A percentile compares a stretch with the other conserved stretches of the same genome.
Evolutionary conservation across 192 early-diverging fungal genomes (phyloP).

Genomic region (Coemansia biformis): DNA sequence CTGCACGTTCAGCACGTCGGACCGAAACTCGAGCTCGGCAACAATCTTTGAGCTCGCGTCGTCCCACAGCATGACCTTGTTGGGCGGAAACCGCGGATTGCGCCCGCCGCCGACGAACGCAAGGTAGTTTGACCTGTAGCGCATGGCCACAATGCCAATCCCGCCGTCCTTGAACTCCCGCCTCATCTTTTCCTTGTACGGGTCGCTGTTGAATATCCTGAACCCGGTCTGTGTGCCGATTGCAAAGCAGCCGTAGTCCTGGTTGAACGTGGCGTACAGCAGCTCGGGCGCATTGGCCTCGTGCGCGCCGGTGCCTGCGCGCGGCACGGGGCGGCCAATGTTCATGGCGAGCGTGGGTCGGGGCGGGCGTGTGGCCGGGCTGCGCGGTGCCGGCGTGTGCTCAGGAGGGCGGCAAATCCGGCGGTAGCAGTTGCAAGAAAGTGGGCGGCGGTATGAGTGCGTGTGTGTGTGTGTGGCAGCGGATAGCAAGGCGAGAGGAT

Average conservation of each 20-base stretch:
- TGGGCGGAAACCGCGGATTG: slow-evolving; percentile 80
- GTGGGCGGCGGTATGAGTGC: too few relatives aligned
- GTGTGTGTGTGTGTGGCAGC: too few relatives aligned
- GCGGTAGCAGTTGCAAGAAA: too few relatives aligned
- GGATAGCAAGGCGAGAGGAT: too few relatives aligned
- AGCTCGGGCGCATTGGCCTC: slow-evolving; percentile 52
- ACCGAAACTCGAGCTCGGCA: slow-evolving; percentile 71
- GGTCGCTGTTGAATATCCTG: slow-evolving; percentile 79
- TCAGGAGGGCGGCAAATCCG: too few relatives aligned
- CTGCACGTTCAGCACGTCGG: slow-evolving; percentile 74
- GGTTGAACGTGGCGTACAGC: slow-evolving; percentile 76
- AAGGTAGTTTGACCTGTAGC: slow-evolving; percentile 79
- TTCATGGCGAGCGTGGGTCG: slow-evolving; percentile 22
- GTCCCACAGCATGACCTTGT: slow-evolving; percentile 85
- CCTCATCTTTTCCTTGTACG: slow-evolving; percentile 75
- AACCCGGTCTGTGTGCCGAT: slow-evolving; percentile 77
- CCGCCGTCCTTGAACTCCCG: slow-evolving; percentile 79
- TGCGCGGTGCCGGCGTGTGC: too few relatives aligned
- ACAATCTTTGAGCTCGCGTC: slow-evolving; percentile 66
- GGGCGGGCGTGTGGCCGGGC: neutral
- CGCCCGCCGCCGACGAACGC: slow-evolving; percentile 80
- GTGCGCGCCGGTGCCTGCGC: slow-evolving; percentile 26
- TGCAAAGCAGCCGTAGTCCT: slow-evolving; percentile 79
- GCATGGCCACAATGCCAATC: slow-evolving; percentile 76
- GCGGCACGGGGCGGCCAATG: slow-evolving; percentile 39